These are phyloP conservation scores for Dalbergia cochinchinensis DNA, from an alignment of 306 rosid species.

Conservation along the genomic window DNA sequence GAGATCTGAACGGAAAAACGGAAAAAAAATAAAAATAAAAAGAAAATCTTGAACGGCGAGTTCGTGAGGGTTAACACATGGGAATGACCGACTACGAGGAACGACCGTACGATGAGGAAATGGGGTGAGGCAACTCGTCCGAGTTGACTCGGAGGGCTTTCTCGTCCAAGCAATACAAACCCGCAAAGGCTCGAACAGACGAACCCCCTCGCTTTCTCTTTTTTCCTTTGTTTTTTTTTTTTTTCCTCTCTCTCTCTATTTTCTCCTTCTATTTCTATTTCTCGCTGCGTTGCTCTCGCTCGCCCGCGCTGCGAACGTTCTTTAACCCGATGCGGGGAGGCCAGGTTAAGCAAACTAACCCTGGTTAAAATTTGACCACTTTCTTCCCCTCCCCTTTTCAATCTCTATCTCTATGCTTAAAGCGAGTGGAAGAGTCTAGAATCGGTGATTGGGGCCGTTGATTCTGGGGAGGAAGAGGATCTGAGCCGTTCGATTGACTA, in stretches of 20 bases:
- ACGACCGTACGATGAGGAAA: background rate
- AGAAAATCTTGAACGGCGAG: background rate
- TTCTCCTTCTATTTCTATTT: constrained; percentile 23
- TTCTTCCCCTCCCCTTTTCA: background rate
- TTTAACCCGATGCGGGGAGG: constrained; percentile 59
- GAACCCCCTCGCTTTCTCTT: background rate
- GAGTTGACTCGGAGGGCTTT: constrained; percentile 56
- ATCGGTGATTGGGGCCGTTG: constrained; percentile 51
- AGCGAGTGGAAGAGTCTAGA: constrained; percentile 74
- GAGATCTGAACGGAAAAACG: constrained; percentile 58
- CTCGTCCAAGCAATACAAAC: constrained; percentile 41
- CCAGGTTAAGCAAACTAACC: constrained; percentile 60
- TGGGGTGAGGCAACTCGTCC: constrained; percentile 48
- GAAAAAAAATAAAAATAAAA: background rate
- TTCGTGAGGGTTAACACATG: background rate
- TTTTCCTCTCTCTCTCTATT: background rate
- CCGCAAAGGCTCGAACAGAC: constrained; percentile 30
- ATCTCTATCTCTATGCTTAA: background rate
- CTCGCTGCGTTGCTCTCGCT: constrained; percentile 38
- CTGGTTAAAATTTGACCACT: constrained; percentile 52
- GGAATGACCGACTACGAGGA: constrained; percentile 36
- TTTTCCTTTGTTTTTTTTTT: background rate
- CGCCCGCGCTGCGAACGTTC: constrained; percentile 30
- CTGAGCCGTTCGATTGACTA: constrained; percentile 43
- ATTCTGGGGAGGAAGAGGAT: constrained; percentile 34